These are phyloP conservation scores for Knoxdaviesia proteae DNA, from an alignment of 2,329 filamentous ascomycete species.

Conservation along the genomic window DNA sequence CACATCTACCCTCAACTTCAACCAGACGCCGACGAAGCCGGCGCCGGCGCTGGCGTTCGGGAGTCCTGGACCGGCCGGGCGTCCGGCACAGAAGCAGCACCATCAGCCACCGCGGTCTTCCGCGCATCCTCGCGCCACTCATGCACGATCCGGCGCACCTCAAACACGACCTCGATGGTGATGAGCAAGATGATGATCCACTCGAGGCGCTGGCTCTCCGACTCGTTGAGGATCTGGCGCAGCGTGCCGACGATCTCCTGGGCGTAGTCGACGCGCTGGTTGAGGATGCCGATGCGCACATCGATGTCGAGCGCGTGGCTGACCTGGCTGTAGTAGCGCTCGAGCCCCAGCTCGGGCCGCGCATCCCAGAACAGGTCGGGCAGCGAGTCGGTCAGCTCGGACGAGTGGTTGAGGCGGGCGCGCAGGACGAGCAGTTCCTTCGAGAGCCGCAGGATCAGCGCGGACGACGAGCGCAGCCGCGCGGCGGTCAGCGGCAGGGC, in stretches of 20 bases:
- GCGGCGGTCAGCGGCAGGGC: slow-evolving; percentile 41
- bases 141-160: slow-evolving; percentile 52
- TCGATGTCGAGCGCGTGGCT: slow-evolving; percentile 78
- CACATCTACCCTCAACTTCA: no score
- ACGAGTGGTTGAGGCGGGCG: slow-evolving; percentile 89
- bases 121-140: slow-evolving; percentile 26
- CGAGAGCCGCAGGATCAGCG: slow-evolving; percentile 79
- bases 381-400: slow-evolving; percentile 81
- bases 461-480: slow-evolving; percentile 26
- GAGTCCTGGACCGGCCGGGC: no score
- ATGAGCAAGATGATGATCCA: slow-evolving; percentile 95
- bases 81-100: no score
- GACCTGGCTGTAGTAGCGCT: slow-evolving; percentile 89
- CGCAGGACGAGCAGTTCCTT: slow-evolving; percentile 77
- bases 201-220: slow-evolving; percentile 70
- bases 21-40: no score
- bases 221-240: slow-evolving; percentile 73
- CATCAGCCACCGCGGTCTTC: background rate
- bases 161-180: slow-evolving; percentile 76
- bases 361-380: slow-evolving; percentile 96
- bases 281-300: slow-evolving; percentile 73
- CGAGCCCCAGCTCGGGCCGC: slow-evolving; percentile 68
- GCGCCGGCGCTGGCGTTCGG: no score
- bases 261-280: slow-evolving; percentile 96
- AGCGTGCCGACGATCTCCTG: slow-evolving; percentile 84